These are phyloP conservation scores for Aspergillus fructus DNA, from an alignment of 2,329 filamentous ascomycete species.

Conservation along the genomic window DNA sequence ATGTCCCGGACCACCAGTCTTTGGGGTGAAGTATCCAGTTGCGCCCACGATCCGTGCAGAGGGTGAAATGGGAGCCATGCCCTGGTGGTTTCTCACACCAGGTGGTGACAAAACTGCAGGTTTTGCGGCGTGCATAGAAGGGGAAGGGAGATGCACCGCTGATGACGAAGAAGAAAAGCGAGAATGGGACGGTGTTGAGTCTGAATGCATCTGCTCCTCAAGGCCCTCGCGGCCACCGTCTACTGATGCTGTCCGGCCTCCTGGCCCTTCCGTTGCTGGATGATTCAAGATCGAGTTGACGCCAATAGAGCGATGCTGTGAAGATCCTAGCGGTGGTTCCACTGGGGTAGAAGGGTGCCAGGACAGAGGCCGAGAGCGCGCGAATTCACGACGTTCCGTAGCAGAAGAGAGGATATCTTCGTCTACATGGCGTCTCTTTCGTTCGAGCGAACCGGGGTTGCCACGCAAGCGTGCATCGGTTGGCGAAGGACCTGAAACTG, in stretches of 20 bases:
- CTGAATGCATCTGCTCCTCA: conserved; percentile 19
- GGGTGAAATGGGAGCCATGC: conserved; percentile 38
- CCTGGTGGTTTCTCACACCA: conserved; percentile 27
- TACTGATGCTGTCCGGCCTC: conserved; percentile 6
- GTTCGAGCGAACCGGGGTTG: conserved; percentile 22
- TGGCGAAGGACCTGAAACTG: conserved; percentile 29
- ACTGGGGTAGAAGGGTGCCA: conserved; percentile 38
- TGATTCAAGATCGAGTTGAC: conserved; percentile 45
- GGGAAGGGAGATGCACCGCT: conserved; percentile 23
- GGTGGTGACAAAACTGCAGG: conserved; percentile 37
- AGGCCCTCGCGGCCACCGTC: conserved; percentile 25
- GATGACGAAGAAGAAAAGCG: conserved; percentile 33
- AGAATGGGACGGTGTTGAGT: conserved; percentile 20
- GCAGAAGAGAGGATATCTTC: conserved; percentile 16
- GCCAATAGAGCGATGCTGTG: conserved; percentile 36
- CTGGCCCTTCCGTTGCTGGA: conserved; percentile 26
- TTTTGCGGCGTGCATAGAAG: conserved; percentile 22
- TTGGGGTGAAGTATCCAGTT: conserved; percentile 29
- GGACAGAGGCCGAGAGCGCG: conserved; percentile 32
- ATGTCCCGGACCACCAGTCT: conserved; percentile 33
- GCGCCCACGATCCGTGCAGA: conserved; percentile 34
- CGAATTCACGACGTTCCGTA: conserved; percentile 24
- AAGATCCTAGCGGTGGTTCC: conserved; percentile 33
- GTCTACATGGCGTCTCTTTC: conserved; percentile 22
- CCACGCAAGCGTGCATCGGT: conserved; percentile 27